Evolutionary conservation across 495 filamentous ascomycete species (phyloP), one percentile per base, ranked within the genome.

Genomic region (Delitschia confertaspora): DNA sequence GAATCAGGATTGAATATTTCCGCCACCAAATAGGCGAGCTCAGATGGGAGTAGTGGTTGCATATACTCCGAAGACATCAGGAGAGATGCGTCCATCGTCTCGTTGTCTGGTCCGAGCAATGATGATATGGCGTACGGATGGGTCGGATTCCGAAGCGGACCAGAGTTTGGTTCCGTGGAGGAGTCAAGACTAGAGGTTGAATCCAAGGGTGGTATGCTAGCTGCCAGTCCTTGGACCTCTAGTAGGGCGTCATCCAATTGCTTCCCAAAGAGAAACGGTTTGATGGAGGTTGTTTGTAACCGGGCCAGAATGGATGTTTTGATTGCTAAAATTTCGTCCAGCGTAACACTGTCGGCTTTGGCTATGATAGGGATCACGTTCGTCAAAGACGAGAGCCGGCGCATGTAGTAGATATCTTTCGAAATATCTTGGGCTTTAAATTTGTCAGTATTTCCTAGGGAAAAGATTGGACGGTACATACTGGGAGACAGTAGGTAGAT

Each of bases 31-130:
- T 63, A 58, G 8, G 58, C 50, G 6, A 99, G 74, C 48, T 99
- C 93, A 16, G 87, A 88, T 20, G 73, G 59, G 8, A 85, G 63
- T 1, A 96, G 70, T 3, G 93, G 93, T 43, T 86, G 82, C 13
- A 94, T 69, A 60, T 99, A 99, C 53, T 89, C 83, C 2, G 93
- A 79, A 33, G 78, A 86, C 91, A 99, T 99, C 10, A 99, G 70
- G 0, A 91, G 74, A 55, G 85, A 93, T 20, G 91, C 91, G 57
- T 99, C 91, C 86, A 99, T 95, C 33, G 72, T 81, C 17, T 95
- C 88, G 37, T 80, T 66, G 60, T 99, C 88, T 36, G 75, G 75
- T 8, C 75, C 77, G 26, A 78, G 71, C 9, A 75, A 76, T 14
- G 85, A 93, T 17, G 93, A 96, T 29, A 95, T 74, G 6, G 87